phyloP scores from a whole-genome alignment of 2,329 filamentous ascomycete species.

The Aspergillus hortae region DNA sequence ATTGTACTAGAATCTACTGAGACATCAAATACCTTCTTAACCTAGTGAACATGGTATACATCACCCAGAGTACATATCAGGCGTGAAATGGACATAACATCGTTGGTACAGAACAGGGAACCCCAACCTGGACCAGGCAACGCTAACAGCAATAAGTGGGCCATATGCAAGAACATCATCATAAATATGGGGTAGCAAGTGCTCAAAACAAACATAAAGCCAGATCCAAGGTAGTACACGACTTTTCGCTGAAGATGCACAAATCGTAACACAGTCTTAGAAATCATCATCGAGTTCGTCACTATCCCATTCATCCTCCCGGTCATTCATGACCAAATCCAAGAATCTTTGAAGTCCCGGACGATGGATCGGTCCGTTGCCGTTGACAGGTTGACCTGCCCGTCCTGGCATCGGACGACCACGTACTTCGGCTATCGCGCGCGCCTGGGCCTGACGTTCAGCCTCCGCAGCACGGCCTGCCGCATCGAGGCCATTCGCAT shows the following conservation, averaged over 20 bases:
- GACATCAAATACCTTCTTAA: background rate
- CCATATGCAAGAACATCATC: conserved; percentile 7
- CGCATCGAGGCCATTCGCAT: conserved; percentile 25
- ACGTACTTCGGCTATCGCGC: conserved; percentile 36
- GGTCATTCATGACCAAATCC: conserved; percentile 49
- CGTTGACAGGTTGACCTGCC: conserved; percentile 6
- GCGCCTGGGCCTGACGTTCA: conserved; percentile 37
- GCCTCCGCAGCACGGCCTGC: conserved; percentile 35
- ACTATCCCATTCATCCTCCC: conserved; percentile 59
- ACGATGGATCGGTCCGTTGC: conserved; percentile 6
- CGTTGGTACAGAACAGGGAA: background rate
- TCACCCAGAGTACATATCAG: too few species aligned
- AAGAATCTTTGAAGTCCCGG: conserved; percentile 50
- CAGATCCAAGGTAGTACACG: too few species aligned
- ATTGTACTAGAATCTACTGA: too few species aligned
- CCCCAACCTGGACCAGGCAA: background rate
- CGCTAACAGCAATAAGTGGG: background rate
- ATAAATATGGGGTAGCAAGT: background rate
- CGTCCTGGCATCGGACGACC: conserved; percentile 21
- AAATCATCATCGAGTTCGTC: conserved; percentile 51
- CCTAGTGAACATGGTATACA: background rate
- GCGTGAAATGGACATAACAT: background rate
- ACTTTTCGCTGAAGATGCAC: too few species aligned
- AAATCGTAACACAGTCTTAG: conserved; percentile 9
- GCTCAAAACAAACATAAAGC: background rate